A percentile compares a stretch with the other conserved stretches of the same genome.
These are phyloP conservation scores for Ascochyta rabiei DNA, from an alignment of 2,329 filamentous ascomycete genomes.

Conservation along the genomic window DNA sequence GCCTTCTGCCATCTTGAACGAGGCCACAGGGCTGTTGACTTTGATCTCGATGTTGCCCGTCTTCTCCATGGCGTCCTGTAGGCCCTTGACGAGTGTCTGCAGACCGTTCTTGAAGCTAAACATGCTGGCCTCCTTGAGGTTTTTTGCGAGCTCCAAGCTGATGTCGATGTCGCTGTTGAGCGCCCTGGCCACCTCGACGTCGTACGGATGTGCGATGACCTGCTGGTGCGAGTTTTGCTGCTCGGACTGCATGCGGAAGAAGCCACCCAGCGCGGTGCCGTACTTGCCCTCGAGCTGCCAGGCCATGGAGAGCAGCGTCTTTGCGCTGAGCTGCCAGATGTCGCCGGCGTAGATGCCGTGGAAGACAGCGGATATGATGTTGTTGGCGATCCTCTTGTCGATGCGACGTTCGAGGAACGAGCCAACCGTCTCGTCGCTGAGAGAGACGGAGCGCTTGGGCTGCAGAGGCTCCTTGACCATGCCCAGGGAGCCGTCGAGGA, in stretches of 20 bases:
- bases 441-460: conserved; percentile 38
- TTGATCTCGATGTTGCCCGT: conserved; percentile 50
- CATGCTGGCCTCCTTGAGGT: conserved; percentile 45
- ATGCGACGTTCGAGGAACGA: conserved; percentile 66
- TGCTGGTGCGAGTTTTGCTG: background rate
- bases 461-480: conserved; percentile 47
- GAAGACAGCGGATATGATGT: conserved; percentile 73
- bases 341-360: conserved; percentile 96
- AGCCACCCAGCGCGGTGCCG: conserved; percentile 39
- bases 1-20: conserved; percentile 22
- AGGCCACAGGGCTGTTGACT: conserved; percentile 38
- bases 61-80: conserved; percentile 46
- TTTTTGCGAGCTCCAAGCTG: conserved; percentile 39
- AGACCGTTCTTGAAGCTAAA: conserved; percentile 55
- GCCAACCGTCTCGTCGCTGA: conserved; percentile 73
- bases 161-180: conserved; percentile 46
- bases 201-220: conserved; percentile 29
- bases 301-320: conserved; percentile 62
- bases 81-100: conserved; percentile 45
- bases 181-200: conserved; percentile 25
- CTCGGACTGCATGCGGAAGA: conserved; percentile 27
- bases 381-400: conserved; percentile 66
- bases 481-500: conserved; percentile 58
- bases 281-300: conserved; percentile 57
- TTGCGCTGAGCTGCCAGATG: conserved; percentile 77